phyloP scores from a whole-genome alignment of 2,329 filamentous ascomycete species.

The Lachnellula suecica region DNA sequence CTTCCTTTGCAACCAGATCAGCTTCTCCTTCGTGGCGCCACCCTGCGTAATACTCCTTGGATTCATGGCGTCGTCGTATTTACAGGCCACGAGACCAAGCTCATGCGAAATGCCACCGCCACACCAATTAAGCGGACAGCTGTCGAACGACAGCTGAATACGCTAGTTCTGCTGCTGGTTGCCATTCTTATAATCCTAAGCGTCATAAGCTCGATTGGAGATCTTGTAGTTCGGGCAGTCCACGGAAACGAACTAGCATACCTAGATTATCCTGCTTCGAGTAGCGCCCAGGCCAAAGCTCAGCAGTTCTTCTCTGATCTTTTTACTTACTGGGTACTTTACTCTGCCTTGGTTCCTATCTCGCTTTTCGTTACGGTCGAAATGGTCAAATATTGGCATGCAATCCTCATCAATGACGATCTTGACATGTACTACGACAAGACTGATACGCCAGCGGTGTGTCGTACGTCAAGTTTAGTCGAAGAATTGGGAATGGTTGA shows the following conservation, averaged over 20 bases:
- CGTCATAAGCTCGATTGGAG: constrained; percentile 86
- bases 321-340: constrained; percentile 97
- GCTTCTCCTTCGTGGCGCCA: constrained; percentile 87
- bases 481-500: constrained; percentile 98
- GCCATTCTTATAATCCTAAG: constrained; percentile 81
- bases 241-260: constrained; percentile 66
- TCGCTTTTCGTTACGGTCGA: constrained; percentile 97
- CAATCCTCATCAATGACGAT: constrained; percentile 96
- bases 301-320: constrained; percentile 90
- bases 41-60: constrained; percentile 94
- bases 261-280: constrained; percentile 63
- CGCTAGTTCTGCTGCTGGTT: constrained; percentile 87
- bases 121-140: constrained; percentile 97
- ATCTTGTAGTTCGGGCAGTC: constrained; percentile 75
- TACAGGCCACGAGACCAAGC: constrained; percentile 95
- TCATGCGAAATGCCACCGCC: constrained; percentile 97
- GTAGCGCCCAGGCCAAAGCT: constrained; percentile 54
- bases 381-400: constrained; percentile 96
- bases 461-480: constrained; percentile 91
- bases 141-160: constrained; percentile 91
- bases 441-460: constrained; percentile 92
- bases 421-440: constrained; percentile 97
- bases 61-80: constrained; percentile 95
- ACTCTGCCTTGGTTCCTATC: constrained; percentile 94
- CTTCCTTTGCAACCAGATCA: constrained; percentile 88